Conservation (phyloP, 2,329 filamentous ascomycete genomes). For the Apiospora rasikravindrae region DNA sequence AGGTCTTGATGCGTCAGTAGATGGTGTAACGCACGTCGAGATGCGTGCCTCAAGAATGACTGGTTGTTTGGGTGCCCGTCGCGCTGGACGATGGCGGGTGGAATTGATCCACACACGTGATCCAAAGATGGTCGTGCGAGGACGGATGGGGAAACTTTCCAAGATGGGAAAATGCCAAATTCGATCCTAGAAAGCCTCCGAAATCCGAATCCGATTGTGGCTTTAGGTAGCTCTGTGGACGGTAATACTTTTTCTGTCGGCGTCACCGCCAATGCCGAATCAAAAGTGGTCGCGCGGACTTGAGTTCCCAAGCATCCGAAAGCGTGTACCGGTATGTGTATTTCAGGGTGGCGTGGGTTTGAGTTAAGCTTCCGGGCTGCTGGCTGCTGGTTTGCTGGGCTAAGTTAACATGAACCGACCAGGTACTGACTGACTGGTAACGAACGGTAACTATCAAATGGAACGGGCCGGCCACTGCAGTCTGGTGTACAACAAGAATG, state of each 20-base stretch:
- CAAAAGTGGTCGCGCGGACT: not conserved
- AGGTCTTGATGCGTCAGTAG: not conserved
- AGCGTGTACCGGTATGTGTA: not conserved
- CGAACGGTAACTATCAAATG: not conserved
- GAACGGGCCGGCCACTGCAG: not conserved
- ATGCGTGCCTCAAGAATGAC: not conserved
- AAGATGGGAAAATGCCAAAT: not conserved
- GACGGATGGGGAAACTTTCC: not conserved
- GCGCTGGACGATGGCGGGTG: not conserved
- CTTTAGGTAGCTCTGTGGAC: not conserved
- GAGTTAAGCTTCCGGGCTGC: slow-evolving; percentile 7
- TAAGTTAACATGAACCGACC: no score
- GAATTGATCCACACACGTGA: slow-evolving; percentile 6
- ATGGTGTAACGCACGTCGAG: not conserved
- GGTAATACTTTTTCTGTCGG: slow-evolving; percentile 1
- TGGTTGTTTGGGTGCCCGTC: slow-evolving; percentile 1
- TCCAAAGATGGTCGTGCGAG: not conserved
- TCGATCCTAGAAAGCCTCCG: not conserved
- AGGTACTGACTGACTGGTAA: not conserved
- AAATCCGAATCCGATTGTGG: not conserved
- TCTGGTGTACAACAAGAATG: not conserved
- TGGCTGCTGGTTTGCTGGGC: not conserved
- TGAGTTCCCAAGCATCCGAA: not conserved
- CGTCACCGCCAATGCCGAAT: not conserved
- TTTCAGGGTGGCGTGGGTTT: not conserved